Base-by-base conservation (phyloP, 495 filamentous ascomycete species). In the Lasiosphaeria hispida region DNA sequence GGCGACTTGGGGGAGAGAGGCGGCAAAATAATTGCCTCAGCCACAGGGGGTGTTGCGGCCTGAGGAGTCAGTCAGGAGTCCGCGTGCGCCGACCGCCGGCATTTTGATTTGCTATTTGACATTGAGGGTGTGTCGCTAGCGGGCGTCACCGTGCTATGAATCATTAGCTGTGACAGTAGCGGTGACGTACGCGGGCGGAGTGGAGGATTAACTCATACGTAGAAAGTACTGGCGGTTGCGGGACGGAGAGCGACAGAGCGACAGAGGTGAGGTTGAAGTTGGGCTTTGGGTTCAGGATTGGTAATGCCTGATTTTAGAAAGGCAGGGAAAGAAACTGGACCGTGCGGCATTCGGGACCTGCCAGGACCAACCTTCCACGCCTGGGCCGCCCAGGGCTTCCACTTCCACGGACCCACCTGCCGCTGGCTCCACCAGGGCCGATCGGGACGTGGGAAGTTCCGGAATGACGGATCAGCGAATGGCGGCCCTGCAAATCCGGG, bases 281-380 rank as follows among this genome's bases (percentile, higher is more conserved):
- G 53, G 53, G 53, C 53, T 13, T 55, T 55, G 53, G 53, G 53
- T 42, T 13, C 10, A 17, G 42, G 41, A 55, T 55, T 55, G 53
- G 53, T 55, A 55, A 55, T 55, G 42, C 53, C 53, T 55, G 41
- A 55, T 37, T 44, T 55, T 30, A 42, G 53, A 17, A 42, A 45
- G 19, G 35, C 39, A 14, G 23, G 41, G 42, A 15, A 14, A 11
- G 33, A 34, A 55, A 38, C 35, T 51, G 51, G 51, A 10, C 51
- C 37, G 51, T 15, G 42, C 43, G 23, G 23, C 23, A 30, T 30
- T 5, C 23, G 23, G 23, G 23, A 30, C 23, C 2, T 30, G 23
- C 23, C 23, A 30, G 23, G 23, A 30, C 23, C 23, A 30, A 30
- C 23, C 23, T 30, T 30, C 23, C 23, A 30, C 5, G 23, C 23